Conservation (phyloP, 192 early-diverging fungal species). For the Jimgerdemannia lactiflua region DNA sequence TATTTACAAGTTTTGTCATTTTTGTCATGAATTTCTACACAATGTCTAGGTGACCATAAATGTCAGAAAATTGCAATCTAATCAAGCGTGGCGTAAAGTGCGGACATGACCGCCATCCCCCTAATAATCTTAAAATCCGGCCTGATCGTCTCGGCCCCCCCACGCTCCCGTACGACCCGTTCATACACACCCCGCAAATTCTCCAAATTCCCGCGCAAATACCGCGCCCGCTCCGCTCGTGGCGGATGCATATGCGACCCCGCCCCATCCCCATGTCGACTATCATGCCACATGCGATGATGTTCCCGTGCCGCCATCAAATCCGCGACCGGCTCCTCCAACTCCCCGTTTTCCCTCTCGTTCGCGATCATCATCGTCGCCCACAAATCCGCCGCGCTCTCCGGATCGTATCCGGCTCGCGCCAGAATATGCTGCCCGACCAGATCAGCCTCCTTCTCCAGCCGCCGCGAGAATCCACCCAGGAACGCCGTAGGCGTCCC, state of each 20-base stretch:
- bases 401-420: slow-evolving; percentile 40
- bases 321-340: neutral
- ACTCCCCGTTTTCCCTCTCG: no score
- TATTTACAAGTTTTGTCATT: no score
- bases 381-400: slow-evolving; percentile 37
- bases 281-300: neutral
- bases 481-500: neutral
- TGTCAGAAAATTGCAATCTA: neutral
- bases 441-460: slow-evolving; percentile 14
- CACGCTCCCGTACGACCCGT: slow-evolving; percentile 19
- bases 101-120: neutral
- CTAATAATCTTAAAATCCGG: neutral
- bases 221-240: slow-evolving; percentile 26
- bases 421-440: slow-evolving; percentile 36
- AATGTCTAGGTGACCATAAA: no score
- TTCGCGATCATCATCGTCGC: slow-evolving; percentile 22
- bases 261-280: neutral
- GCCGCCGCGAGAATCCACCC: neutral
- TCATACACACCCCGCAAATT: slow-evolving; percentile 30
- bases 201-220: slow-evolving; percentile 27
- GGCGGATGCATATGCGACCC: slow-evolving; percentile 20
- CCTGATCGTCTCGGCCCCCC: slow-evolving; percentile 11
- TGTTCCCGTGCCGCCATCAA: neutral
- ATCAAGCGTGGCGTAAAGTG: neutral
- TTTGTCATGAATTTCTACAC: no score